Conservation (phyloP, 805 yeast species). For the Lipomyces anomalus region DNA sequence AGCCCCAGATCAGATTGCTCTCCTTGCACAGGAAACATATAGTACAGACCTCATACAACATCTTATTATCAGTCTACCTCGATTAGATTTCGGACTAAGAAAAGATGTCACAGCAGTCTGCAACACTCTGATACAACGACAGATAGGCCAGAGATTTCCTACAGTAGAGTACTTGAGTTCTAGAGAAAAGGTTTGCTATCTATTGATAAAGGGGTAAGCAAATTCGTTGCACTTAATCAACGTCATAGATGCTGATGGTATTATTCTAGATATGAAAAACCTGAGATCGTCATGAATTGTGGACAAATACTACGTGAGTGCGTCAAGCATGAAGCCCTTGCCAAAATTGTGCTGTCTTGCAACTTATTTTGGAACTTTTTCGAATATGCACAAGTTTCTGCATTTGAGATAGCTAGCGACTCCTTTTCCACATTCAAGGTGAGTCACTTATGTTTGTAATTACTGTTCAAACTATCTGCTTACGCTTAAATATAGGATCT, state of each 20-base stretch:
- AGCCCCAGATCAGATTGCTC: constrained; percentile 68
- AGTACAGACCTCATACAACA: constrained; percentile 60
- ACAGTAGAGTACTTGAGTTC: constrained; percentile 76
- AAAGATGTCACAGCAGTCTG: constrained; percentile 74
- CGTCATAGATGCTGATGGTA: no score
- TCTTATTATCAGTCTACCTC: constrained; percentile 53
- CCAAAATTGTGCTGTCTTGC: constrained; percentile 54
- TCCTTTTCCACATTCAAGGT: constrained; percentile 66
- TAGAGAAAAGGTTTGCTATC: constrained; percentile 57
- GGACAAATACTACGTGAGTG: constrained; percentile 83
- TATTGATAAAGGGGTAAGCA: constrained; percentile 42
- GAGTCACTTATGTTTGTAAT: background rate
- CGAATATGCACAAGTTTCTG: constrained; percentile 63
- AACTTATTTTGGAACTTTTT: constrained; percentile 72
- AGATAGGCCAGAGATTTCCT: constrained; percentile 69
- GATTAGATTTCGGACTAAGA: constrained; percentile 81
- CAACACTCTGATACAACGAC: constrained; percentile 70
- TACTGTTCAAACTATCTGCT: background rate
- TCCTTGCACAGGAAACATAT: constrained; percentile 74
- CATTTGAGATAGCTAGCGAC: constrained; percentile 88
- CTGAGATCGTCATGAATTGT: constrained; percentile 64
- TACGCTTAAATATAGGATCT: constrained; percentile 40
- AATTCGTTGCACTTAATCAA: background rate
- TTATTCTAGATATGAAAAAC: constrained; percentile 55
- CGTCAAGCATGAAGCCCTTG: constrained; percentile 66